Base-by-base conservation (phyloP, 805 yeast genomes). In the Yamadazyma insecticola region DNA sequence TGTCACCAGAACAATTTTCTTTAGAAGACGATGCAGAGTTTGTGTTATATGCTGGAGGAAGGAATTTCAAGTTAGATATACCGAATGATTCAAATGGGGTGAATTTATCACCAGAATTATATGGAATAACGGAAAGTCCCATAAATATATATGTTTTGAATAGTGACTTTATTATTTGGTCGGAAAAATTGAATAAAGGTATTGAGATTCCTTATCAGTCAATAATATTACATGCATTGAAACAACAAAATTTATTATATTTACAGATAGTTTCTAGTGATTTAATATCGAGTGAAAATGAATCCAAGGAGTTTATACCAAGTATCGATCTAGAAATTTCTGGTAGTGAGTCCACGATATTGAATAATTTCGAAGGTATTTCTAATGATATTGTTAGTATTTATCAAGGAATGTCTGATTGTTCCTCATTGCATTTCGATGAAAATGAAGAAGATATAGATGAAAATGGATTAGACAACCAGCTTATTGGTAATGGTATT, bases 31-130 rank as follows among this genome's bases (percentile, higher is more conserved):
- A 63, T 30, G 71, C 65, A 39, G 60, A 64, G 44, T 50, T 55
- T 35, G 63, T 67, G 23, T 41, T 67, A n/a, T 55, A 60, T 36
- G 67, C 60, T 6, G 71, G 70, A 4, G 66, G 65, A 4, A 26
- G 32, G 3, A 29, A 35, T 12, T 50, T 35, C 29, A 8, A 24
- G 25, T 16, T 48, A n/a, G 9, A 22, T 12, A 18, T 58, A 13
- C 24, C 38, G 13, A 32, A 39, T 24, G 43, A 45, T 5, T 10
- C 6, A 6, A n/a, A 5, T 8, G 12, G 9, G 17, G 9, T 28
- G 12, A 6, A 30, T 4, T 29, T 49, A 3, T 22, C 15, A n/a
- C 26, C 50, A 13, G 31, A 9, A 3, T 9, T 32, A 4, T 11
- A 20, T 14, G 22, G 18, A 13, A 17, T 33, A 26, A 22, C 25